Evolutionary conservation across 2,329 filamentous ascomycete genomes (phyloP), one percentile per base, ranked within the genome.

Genomic region (Cytospora schulzeri): DNA sequence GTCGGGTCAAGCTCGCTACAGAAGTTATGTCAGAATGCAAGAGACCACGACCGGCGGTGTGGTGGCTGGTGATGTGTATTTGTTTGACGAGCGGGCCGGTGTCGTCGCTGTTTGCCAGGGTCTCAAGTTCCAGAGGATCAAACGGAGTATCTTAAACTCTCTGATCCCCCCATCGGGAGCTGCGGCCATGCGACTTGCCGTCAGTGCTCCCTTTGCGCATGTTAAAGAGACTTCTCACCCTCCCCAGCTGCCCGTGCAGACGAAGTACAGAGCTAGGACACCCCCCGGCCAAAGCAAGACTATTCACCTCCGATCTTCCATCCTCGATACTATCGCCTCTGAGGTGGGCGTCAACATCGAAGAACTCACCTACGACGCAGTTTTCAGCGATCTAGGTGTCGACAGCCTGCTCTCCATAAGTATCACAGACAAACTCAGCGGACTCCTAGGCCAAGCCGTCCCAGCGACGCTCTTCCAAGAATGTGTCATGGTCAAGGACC

Each of bases 351-450:
- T 68, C 15, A 62, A 66, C 24, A 11, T 67, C 22, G 45, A 48
- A 6, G 68, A 70, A 29, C 55, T 71, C 17, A 62, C 59, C 2
- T 68, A 67, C 11, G 68, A 70, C 31, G 53, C 66, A 4, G 67
- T 65, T 0, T 69, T 75, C 41, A 70, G 70, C 24, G 71, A 74
- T 55, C 55, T 73, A 22, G 73, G 73, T 1, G 67, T 75, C 41
- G 73, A 75, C 63, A 73, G 71, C 33, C 64, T 74, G 12, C 58
- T 74, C 35, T 71, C 72, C 2, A 67, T 73, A 33, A 69, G 63
- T 9, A 69, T 74, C 48, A 51, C 67, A 24, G 29, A 55, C 53
- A 29, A 26, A 22, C 53, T 55, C 3, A 35, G 29, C 53, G 28
- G 68, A 14, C 66, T 68, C 53, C 66, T 68, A 0, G 62, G 60